A percentile compares a stretch with the other conserved stretches of the same genome.
These are phyloP conservation scores for Coffea eugenioides DNA, from an alignment of 257 asterid genomes.

Conservation along the genomic window DNA sequence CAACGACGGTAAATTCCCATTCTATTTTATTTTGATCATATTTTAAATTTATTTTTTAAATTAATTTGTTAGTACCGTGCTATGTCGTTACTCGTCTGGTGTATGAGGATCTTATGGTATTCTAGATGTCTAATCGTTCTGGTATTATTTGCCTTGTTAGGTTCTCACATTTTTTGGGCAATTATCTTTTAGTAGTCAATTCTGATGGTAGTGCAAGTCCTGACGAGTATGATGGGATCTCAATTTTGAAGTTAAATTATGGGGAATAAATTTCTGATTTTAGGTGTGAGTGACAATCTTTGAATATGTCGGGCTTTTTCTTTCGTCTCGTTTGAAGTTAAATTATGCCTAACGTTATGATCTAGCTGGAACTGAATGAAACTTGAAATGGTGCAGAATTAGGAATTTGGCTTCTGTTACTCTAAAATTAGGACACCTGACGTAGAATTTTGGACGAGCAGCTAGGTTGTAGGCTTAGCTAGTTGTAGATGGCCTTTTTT, in stretches of 20 bases:
- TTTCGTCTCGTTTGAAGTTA: neutral
- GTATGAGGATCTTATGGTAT: neutral
- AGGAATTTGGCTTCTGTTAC: neutral
- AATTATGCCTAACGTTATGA: neutral
- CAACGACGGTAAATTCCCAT: slow-evolving; percentile 24
- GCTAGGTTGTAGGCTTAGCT: neutral
- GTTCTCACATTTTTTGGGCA: neutral
- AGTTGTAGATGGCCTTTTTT: neutral
- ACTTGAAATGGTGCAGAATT: neutral
- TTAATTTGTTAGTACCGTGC: too few relatives aligned
- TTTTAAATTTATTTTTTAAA: neutral
- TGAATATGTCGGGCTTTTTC: neutral
- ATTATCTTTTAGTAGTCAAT: neutral
- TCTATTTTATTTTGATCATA: neutral
- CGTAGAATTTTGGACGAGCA: neutral
- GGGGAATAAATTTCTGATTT: neutral
- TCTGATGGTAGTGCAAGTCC: neutral
- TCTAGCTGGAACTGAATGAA: neutral
- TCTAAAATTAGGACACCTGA: neutral
- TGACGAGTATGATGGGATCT: neutral
- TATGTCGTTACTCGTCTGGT: too few relatives aligned
- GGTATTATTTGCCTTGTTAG: neutral
- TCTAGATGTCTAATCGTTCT: neutral
- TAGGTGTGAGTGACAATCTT: neutral
- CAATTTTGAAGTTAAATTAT: neutral